phyloP scores from a whole-genome alignment of 495 filamentous ascomycete genomes.

The Bathelium albidoporum region DNA sequence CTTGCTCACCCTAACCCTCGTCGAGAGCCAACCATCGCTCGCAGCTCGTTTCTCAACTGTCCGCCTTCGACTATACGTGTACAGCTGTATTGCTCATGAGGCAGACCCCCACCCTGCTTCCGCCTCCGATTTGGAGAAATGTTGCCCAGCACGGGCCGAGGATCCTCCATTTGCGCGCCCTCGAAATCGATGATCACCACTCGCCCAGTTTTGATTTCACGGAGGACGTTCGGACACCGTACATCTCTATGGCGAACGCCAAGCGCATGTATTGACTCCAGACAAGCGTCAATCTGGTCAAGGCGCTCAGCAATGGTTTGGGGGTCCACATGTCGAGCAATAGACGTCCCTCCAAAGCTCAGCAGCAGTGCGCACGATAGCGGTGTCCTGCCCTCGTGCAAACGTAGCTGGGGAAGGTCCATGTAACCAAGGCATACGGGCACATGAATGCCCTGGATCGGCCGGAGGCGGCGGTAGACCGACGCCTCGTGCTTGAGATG shows the following conservation, averaged over 20 bases:
- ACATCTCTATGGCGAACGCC: slow-evolving; percentile 21
- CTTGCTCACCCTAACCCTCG: too few relatives aligned
- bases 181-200: slow-evolving; percentile 28
- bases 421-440: slow-evolving; percentile 31
- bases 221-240: slow-evolving; percentile 20
- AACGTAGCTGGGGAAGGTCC: slow-evolving; percentile 26
- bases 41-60: background rate
- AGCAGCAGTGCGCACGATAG: slow-evolving; percentile 31
- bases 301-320: slow-evolving; percentile 7
- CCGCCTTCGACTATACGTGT: background rate
- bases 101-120: slow-evolving; percentile 1
- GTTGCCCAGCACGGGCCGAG: slow-evolving; percentile 10
- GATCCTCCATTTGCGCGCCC: slow-evolving; percentile 14
- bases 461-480: slow-evolving; percentile 28
- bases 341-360: slow-evolving; percentile 26
- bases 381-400: slow-evolving; percentile 30
- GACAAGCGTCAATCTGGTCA: slow-evolving; percentile 1
- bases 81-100: background rate
- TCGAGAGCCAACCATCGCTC: background rate
- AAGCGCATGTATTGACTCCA: slow-evolving; percentile 16
- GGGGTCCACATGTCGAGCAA: slow-evolving; percentile 9
- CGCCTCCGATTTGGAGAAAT: slow-evolving; percentile 16
- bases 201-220: slow-evolving; percentile 11
- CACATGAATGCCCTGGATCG: slow-evolving; percentile 29
- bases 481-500: slow-evolving; percentile 25